Conservation (phyloP, 2,329 filamentous ascomycete genomes). For the Trematosphaeria pertusa region DNA sequence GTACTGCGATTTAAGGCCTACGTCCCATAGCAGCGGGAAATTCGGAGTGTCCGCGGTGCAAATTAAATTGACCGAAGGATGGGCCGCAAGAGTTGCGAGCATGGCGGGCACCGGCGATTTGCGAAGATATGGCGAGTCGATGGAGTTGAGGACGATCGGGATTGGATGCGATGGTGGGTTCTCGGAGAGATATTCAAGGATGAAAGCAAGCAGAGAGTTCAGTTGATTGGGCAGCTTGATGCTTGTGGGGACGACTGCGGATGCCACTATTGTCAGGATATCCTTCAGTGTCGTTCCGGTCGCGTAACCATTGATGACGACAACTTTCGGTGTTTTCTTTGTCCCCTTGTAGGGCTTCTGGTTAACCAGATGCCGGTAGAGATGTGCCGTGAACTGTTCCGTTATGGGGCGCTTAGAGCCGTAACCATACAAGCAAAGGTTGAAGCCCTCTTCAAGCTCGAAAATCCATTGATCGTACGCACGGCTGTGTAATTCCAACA, state of each 20-base stretch:
- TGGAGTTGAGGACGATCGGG: slow-evolving; percentile 81
- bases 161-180: slow-evolving; percentile 53
- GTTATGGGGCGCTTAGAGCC: slow-evolving; percentile 84
- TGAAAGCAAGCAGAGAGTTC: slow-evolving; percentile 69
- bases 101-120: slow-evolving; percentile 72
- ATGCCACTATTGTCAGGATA: slow-evolving; percentile 71
- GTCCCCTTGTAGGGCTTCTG: slow-evolving; percentile 34
- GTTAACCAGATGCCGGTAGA: slow-evolving; percentile 58
- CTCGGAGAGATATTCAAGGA: slow-evolving; percentile 67
- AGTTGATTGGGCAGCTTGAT: slow-evolving; percentile 70
- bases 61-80: slow-evolving; percentile 74
- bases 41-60: slow-evolving; percentile 88
- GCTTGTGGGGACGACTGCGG: slow-evolving; percentile 61
- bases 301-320: slow-evolving; percentile 87
- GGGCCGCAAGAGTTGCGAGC: slow-evolving; percentile 77
- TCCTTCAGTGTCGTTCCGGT: slow-evolving; percentile 71
- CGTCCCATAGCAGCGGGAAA: slow-evolving; percentile 89
- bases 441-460: slow-evolving; percentile 86
- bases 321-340: slow-evolving; percentile 64
- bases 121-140: slow-evolving; percentile 81
- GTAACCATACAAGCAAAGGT: slow-evolving; percentile 89
- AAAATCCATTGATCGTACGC: slow-evolving; percentile 93
- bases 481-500: slow-evolving; percentile 77
- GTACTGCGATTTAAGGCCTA: slow-evolving; percentile 79
- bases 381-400: slow-evolving; percentile 74